These are phyloP conservation scores for Fusarium protoensiforme DNA, from an alignment of 2,329 filamentous ascomycete species.

Conservation along the genomic window DNA sequence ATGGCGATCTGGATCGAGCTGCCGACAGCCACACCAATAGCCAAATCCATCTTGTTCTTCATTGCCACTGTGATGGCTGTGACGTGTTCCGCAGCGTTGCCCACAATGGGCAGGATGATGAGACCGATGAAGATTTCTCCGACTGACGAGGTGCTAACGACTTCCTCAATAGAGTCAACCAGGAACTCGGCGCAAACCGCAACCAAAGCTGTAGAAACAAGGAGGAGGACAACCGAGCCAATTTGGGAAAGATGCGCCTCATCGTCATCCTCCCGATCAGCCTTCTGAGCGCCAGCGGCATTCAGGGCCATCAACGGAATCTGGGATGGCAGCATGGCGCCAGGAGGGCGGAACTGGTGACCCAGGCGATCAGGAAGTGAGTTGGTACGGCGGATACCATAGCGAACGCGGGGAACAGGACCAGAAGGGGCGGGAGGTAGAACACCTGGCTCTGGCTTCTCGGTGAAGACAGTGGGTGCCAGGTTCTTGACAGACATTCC, in stretches of 20 bases:
- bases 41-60: slow-evolving; percentile 82
- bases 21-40: slow-evolving; percentile 77
- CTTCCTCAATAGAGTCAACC: slow-evolving; percentile 73
- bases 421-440: slow-evolving; percentile 50
- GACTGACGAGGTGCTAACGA: slow-evolving; percentile 66
- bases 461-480: slow-evolving; percentile 76
- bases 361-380: slow-evolving; percentile 78
- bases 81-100: slow-evolving; percentile 79
- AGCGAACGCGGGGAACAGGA: slow-evolving; percentile 66
- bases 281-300: slow-evolving; percentile 38
- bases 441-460: slow-evolving; percentile 49
- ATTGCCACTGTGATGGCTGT: slow-evolving; percentile 77
- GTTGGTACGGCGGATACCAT: slow-evolving; percentile 77
- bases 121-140: slow-evolving; percentile 77
- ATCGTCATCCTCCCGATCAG: slow-evolving; percentile 49
- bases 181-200: slow-evolving; percentile 78
- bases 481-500: slow-evolving; percentile 74
- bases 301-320: slow-evolving; percentile 53
- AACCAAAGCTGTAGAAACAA: slow-evolving; percentile 73
- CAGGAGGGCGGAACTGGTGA: slow-evolving; percentile 58
- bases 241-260: slow-evolving; percentile 64
- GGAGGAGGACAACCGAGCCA: slow-evolving; percentile 69
- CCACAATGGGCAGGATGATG: slow-evolving; percentile 78
- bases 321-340: slow-evolving; percentile 61
- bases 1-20: slow-evolving; percentile 79